Conservation (phyloP, 192 early-diverging fungal species). For the Coemansia sp. region DNA sequence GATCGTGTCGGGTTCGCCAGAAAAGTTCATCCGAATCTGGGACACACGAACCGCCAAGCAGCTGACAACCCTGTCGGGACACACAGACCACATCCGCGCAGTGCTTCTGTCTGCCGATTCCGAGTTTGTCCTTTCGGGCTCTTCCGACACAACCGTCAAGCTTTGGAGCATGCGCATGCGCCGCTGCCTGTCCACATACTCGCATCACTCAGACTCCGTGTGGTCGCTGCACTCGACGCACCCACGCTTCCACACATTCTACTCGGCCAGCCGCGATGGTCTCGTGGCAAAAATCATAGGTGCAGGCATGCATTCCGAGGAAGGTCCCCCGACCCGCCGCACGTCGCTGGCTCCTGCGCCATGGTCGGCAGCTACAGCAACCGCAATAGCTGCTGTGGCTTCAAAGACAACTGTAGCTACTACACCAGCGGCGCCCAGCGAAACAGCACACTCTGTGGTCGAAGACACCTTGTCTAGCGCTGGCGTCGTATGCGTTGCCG, state of each 20-base stretch:
- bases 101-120: constrained; percentile 87
- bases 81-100: constrained; percentile 94
- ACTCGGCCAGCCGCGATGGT: constrained; percentile 91
- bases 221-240: constrained; percentile 89
- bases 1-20: constrained; percentile 89
- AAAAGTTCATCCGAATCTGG: constrained; percentile 90
- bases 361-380: neutral
- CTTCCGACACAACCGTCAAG: constrained; percentile 94
- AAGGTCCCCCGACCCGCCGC: constrained; percentile 6
- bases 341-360: constrained; percentile 15
- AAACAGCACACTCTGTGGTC: neutral
- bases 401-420: neutral
- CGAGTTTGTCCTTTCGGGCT: constrained; percentile 83
- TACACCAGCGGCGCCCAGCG: neutral
- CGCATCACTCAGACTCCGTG: constrained; percentile 83
- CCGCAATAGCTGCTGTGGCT: neutral
- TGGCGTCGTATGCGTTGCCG: constrained; percentile 65
- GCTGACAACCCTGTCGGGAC: constrained; percentile 80
- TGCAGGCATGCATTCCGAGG: constrained; percentile 48
- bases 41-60: constrained; percentile 75
- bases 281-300: constrained; percentile 80
- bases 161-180: constrained; percentile 91
- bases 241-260: constrained; percentile 86
- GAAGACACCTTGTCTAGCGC: constrained; percentile 19
- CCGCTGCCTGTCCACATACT: constrained; percentile 85